Evolutionary conservation across 1,284 basidiomycete species (phyloP).

Genomic region (Ganoderma sp.): DNA sequence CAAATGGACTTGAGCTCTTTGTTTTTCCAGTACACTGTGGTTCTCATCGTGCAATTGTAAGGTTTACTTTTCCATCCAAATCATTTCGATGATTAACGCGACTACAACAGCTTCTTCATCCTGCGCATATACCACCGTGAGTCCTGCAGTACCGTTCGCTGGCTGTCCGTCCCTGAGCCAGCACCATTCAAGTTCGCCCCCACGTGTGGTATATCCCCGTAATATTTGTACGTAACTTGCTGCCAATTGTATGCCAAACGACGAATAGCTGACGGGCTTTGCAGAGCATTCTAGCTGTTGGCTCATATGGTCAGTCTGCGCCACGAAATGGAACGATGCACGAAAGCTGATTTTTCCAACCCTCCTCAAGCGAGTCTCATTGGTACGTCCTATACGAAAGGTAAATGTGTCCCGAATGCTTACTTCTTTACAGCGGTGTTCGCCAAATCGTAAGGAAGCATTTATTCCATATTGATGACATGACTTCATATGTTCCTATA

Average conservation of each 20-base stretch:
- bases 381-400: slow-evolving; percentile 1
- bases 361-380: slow-evolving; percentile 13
- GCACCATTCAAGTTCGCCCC: slow-evolving; percentile 22
- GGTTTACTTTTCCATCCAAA: background rate
- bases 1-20: background rate
- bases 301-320: slow-evolving; percentile 22
- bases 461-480: no score
- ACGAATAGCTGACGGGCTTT: background rate
- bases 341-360: background rate
- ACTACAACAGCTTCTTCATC: slow-evolving; percentile 24
- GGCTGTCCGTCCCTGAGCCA: background rate
- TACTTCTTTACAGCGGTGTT: slow-evolving; percentile 9
- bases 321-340: background rate
- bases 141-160: background rate
- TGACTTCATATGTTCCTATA: background rate
- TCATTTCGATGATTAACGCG: background rate
- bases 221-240: slow-evolving; percentile 11
- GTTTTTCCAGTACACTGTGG: slow-evolving; percentile 19
- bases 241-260: background rate
- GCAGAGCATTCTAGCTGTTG: slow-evolving; percentile 20
- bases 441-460: slow-evolving; percentile 1
- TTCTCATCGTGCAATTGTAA: slow-evolving; percentile 29
- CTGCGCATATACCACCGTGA: slow-evolving; percentile 27
- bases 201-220: slow-evolving; percentile 26
- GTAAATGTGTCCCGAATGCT: background rate